phyloP scores from a whole-genome alignment of 805 yeast genomes.

The Candida patagonica region DNA sequence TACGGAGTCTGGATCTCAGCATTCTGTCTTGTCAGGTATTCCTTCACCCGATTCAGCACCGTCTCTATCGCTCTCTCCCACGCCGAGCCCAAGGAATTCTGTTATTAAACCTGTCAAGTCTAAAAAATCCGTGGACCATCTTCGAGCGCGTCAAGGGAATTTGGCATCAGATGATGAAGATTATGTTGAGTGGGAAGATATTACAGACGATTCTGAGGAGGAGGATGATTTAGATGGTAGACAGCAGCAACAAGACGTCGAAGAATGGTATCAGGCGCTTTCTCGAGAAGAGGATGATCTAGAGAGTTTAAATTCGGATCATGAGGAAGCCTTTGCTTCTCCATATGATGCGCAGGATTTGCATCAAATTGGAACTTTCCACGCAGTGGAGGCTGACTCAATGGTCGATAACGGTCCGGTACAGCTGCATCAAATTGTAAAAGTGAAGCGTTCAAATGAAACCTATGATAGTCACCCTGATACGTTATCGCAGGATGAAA shows the following conservation, averaged over 20 bases:
- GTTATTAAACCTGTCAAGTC: not conserved
- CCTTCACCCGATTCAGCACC: constrained; percentile 3
- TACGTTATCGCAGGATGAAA: constrained; percentile 20
- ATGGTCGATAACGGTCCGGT: no score
- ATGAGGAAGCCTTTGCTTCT: no score
- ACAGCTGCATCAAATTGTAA: no score
- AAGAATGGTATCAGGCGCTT: constrained; percentile 25
- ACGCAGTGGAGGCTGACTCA: not conserved
- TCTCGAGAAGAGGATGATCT: constrained; percentile 15
- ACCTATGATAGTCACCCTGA: constrained; percentile 5
- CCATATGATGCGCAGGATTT: no score
- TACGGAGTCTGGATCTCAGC: not conserved
- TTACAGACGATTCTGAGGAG: not conserved
- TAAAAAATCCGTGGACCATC: constrained; percentile 11
- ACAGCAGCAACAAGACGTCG: constrained; percentile 27
- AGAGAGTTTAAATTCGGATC: not conserved
- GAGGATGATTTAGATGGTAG: constrained; percentile 13
- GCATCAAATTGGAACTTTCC: not conserved
- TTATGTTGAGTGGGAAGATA: constrained; percentile 4
- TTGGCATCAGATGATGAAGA: constrained; percentile 15
- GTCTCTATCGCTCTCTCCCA: not conserved
- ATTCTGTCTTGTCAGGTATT: not conserved
- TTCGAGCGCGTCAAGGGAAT: constrained; percentile 12
- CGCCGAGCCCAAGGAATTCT: not conserved
- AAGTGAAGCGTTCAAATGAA: not conserved